A percentile compares a stretch with the other conserved stretches of the same genome.
Conservation (phyloP, 176 grass and related monocot species). For the Guadua angustifolia region DNA sequence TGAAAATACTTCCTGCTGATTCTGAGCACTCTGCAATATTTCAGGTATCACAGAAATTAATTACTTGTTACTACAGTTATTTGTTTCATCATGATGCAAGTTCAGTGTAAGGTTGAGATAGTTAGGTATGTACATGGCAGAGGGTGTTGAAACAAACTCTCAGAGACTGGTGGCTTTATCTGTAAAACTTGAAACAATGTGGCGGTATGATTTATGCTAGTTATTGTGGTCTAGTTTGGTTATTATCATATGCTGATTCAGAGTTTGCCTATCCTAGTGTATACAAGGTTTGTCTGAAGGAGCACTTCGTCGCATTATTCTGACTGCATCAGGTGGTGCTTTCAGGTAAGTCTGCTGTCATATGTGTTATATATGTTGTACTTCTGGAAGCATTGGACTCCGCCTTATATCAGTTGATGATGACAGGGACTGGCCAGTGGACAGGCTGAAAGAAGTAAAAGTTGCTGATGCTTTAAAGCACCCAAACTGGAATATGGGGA, state of each 20-base stretch:
- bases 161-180: background rate
- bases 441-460: slow-evolving; percentile 84
- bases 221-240: slow-evolving; percentile 23
- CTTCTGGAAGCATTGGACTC: slow-evolving; percentile 25
- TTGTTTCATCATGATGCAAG: slow-evolving; percentile 10
- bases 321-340: slow-evolving; percentile 96
- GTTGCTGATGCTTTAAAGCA: slow-evolving; percentile 99
- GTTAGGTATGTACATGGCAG: background rate
- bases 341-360: slow-evolving; percentile 67
- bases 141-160: slow-evolving; percentile 15
- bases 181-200: background rate
- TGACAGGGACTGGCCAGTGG: slow-evolving; percentile 89
- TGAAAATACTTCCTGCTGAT: slow-evolving; percentile 99
- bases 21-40: slow-evolving; percentile 99
- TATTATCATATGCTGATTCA: slow-evolving; percentile 14
- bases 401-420: slow-evolving; percentile 37
- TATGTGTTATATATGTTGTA: slow-evolving; percentile 25
- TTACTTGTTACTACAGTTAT: slow-evolving; percentile 12
- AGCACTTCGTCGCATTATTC: slow-evolving; percentile 87
- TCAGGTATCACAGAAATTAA: slow-evolving; percentile 64
- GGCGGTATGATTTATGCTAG: background rate
- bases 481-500: slow-evolving; percentile 99
- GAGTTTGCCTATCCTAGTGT: slow-evolving; percentile 57
- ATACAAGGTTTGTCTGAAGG: slow-evolving; percentile 93
- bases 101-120: background rate